Evolutionary conservation across 768 basidiomycete genomes (phyloP).

Genomic region (Gloeopeniophorella convolvens): DNA sequence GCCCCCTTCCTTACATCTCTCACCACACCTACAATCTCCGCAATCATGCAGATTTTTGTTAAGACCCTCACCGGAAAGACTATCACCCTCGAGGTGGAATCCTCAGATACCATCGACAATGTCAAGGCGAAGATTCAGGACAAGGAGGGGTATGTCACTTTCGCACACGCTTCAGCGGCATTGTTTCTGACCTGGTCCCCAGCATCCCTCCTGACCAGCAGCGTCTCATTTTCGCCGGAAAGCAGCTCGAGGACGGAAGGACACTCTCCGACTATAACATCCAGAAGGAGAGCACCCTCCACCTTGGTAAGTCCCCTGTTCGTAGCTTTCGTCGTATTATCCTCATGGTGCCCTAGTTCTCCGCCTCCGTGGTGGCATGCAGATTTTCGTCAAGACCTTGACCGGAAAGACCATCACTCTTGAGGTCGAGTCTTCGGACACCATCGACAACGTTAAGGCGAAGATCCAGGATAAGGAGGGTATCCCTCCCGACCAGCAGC

Average conservation of each 20-base stretch:
- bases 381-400: constrained; percentile 85
- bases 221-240: constrained; percentile 74
- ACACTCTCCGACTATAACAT: constrained; percentile 67
- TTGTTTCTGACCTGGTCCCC: background rate
- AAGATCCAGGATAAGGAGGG: constrained; percentile 87
- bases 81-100: constrained; percentile 69
- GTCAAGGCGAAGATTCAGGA: constrained; percentile 84
- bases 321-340: constrained; percentile 26
- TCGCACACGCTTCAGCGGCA: too few species aligned
- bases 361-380: constrained; percentile 48
- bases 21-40: background rate
- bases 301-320: constrained; percentile 41
- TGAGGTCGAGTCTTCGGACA: constrained; percentile 75
- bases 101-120: constrained; percentile 64
- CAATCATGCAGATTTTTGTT: constrained; percentile 46
- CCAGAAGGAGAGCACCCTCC: constrained; percentile 56
- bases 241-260: constrained; percentile 79
- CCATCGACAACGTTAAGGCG: constrained; percentile 72
- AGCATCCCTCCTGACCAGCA: constrained; percentile 77
- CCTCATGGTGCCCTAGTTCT: constrained; percentile 40
- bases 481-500: constrained; percentile 87
- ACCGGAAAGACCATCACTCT: constrained; percentile 91
- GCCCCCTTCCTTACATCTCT: background rate
- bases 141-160: constrained; percentile 64
- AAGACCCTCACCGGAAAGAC: constrained; percentile 70